Conservation (phyloP, 495 filamentous ascomycete species). For the Neurospora sp. region DNA sequence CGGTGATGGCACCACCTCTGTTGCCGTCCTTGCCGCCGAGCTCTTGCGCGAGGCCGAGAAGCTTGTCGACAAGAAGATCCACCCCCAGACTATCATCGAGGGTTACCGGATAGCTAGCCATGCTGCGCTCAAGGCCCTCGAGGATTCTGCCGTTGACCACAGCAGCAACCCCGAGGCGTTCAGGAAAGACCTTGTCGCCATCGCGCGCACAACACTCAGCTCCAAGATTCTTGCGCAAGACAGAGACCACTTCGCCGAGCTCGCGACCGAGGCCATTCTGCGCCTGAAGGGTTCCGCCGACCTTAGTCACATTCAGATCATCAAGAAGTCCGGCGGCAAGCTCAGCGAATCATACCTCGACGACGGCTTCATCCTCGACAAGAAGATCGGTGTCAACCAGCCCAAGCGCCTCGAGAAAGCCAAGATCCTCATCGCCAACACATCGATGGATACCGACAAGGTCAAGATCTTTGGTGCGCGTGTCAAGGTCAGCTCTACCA, state of each 20-base stretch:
- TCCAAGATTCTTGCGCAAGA: conserved; percentile 96
- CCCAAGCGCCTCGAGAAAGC: conserved; percentile 95
- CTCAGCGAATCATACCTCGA: conserved; percentile 94
- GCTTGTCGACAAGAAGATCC: conserved; percentile 93
- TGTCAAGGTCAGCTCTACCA: conserved; percentile 88
- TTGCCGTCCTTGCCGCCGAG: conserved; percentile 90
- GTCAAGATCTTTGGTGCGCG: conserved; percentile 98
- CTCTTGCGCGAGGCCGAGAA: conserved; percentile 93
- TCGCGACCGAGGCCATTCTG: conserved; percentile 89
- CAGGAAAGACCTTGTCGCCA: conserved; percentile 78
- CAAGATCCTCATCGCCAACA: conserved; percentile 96
- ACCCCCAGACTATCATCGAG: conserved; percentile 98
- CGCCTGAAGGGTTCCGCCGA: conserved; percentile 87
- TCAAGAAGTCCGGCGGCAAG: conserved; percentile 98
- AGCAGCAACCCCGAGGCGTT: conserved; percentile 73
- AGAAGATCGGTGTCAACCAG: conserved; percentile 97
- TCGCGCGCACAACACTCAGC: conserved; percentile 93
- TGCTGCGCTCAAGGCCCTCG: conserved; percentile 75
- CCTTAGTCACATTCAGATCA: conserved; percentile 95
- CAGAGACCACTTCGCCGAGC: conserved; percentile 77
- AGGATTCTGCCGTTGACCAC: conserved; percentile 77
- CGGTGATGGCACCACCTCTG: conserved; percentile 79
- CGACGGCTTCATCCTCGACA: conserved; percentile 96
- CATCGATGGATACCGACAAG: conserved; percentile 98
- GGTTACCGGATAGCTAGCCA: conserved; percentile 94